These are phyloP conservation scores for Haplographium delicatum DNA, from an alignment of 495 filamentous ascomycete species.

Conservation along the genomic window DNA sequence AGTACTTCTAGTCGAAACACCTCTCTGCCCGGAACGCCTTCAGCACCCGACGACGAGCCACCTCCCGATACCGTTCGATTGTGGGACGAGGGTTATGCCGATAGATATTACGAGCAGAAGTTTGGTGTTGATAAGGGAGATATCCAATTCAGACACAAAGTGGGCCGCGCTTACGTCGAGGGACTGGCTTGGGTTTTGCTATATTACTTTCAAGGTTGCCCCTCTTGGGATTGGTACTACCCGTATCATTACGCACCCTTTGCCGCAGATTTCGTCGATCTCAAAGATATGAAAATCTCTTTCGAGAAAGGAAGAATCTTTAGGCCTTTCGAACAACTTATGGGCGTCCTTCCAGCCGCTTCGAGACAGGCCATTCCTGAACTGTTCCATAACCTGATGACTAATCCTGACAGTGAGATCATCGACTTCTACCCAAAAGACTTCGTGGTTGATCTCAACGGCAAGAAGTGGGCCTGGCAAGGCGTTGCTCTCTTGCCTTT, in stretches of 20 bases:
- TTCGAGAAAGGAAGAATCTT: slow-evolving; percentile 88
- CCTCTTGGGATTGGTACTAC: slow-evolving; percentile 98
- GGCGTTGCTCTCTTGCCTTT: slow-evolving; percentile 91
- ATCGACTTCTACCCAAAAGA: slow-evolving; percentile 96
- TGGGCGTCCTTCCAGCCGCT: slow-evolving; percentile 92
- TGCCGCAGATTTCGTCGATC: slow-evolving; percentile 86
- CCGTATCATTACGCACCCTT: slow-evolving; percentile 98
- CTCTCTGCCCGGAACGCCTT: slow-evolving; percentile 42
- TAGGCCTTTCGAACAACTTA: slow-evolving; percentile 91
- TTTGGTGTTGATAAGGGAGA: slow-evolving; percentile 79
- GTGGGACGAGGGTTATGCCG: slow-evolving; percentile 93
- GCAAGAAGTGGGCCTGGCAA: slow-evolving; percentile 98
- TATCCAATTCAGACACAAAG: slow-evolving; percentile 81
- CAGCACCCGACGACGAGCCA: slow-evolving; percentile 50
- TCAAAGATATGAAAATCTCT: slow-evolving; percentile 67
- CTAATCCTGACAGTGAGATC: slow-evolving; percentile 76
- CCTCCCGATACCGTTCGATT: slow-evolving; percentile 76
- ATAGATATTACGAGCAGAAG: slow-evolving; percentile 95
- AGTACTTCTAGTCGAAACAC: slow-evolving; percentile 54
- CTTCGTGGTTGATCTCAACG: slow-evolving; percentile 88
- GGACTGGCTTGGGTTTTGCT: slow-evolving; percentile 90
- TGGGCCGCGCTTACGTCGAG: slow-evolving; percentile 92
- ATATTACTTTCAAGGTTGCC: slow-evolving; percentile 98
- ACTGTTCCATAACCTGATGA: slow-evolving; percentile 85
- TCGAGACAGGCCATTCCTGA: slow-evolving; percentile 87